Conservation (phyloP, 768 basidiomycete species). For the Phaeolepiota aurea region DNA sequence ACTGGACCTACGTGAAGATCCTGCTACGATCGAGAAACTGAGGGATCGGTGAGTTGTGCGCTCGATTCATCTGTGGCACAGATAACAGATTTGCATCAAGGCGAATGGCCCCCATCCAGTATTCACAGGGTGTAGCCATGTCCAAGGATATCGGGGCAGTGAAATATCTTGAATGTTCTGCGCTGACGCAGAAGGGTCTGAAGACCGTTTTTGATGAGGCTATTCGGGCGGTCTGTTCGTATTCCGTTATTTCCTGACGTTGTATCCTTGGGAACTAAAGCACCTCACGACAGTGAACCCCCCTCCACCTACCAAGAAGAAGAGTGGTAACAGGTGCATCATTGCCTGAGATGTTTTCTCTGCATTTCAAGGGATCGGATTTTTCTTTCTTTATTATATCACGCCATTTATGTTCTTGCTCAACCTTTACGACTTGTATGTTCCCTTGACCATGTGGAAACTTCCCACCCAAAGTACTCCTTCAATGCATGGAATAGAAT, state of each 20-base stretch:
- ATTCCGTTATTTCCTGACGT: slow-evolving; percentile 1
- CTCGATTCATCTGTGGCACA: background rate
- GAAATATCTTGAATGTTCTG: slow-evolving; percentile 94
- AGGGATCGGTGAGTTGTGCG: slow-evolving; percentile 61
- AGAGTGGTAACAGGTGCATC: slow-evolving; percentile 48
- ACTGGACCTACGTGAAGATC: slow-evolving; percentile 95
- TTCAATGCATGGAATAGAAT: background rate
- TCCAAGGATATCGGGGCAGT: slow-evolving; percentile 92
- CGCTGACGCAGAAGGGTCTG: slow-evolving; percentile 94
- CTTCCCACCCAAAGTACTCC: slow-evolving; percentile 6
- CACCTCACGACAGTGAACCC: slow-evolving; percentile 56
- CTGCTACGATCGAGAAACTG: slow-evolving; percentile 84
- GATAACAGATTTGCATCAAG: slow-evolving; percentile 23
- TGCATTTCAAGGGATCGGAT: slow-evolving; percentile 12
- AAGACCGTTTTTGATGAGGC: slow-evolving; percentile 99
- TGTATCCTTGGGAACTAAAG: no score
- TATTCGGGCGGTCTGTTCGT: slow-evolving; percentile 91
- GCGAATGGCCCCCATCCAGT: slow-evolving; percentile 92
- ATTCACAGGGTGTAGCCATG: slow-evolving; percentile 86
- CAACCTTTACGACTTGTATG: slow-evolving; percentile 57
- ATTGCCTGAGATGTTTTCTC: slow-evolving; percentile 45
- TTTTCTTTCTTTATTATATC: slow-evolving; percentile 19
- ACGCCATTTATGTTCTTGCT: slow-evolving; percentile 59
- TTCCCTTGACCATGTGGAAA: slow-evolving; percentile 14
- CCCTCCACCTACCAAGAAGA: slow-evolving; percentile 52